These are phyloP conservation scores for Pichia kluyveri DNA, from an alignment of 805 yeast species.

Conservation along the genomic window DNA sequence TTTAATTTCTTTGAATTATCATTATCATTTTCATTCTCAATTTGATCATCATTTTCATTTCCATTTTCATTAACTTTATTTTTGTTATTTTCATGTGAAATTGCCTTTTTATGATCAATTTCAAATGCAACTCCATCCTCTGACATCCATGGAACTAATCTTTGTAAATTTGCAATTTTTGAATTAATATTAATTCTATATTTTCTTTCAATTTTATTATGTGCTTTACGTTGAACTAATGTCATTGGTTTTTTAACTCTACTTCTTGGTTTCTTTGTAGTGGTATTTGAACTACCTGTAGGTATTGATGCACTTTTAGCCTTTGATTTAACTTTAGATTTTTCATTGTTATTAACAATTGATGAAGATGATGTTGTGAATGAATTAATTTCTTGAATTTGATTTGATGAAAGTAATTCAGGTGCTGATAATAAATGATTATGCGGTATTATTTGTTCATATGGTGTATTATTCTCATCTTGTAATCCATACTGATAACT, in stretches of 20 bases:
- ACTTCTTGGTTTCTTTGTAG: background rate
- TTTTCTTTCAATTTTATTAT: slow-evolving; percentile 62
- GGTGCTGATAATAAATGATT: background rate
- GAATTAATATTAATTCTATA: slow-evolving; percentile 66
- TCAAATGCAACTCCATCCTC: slow-evolving; percentile 56
- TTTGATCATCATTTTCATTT: slow-evolving; percentile 1
- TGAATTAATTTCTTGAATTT: background rate
- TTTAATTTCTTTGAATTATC: slow-evolving; percentile 36
- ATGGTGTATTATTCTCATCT: background rate
- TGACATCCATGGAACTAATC: slow-evolving; percentile 60
- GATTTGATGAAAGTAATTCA: background rate
- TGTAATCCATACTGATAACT: too few relatives aligned
- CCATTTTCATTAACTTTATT: background rate
- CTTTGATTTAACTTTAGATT: background rate
- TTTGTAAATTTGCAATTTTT: slow-evolving; percentile 59
- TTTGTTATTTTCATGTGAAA: background rate
- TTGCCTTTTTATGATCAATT: slow-evolving; percentile 28
- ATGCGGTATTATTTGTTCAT: background rate
- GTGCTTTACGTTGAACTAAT: slow-evolving; percentile 52
- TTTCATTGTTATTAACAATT: background rate
- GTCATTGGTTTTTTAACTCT: slow-evolving; percentile 24
- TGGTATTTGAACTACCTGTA: background rate
- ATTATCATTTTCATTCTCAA: background rate
- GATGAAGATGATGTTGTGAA: too few relatives aligned
- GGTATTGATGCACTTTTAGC: too few relatives aligned